phyloP scores from a whole-genome alignment of 345 rosid genomes.

The Stellera chamaejasme region DNA sequence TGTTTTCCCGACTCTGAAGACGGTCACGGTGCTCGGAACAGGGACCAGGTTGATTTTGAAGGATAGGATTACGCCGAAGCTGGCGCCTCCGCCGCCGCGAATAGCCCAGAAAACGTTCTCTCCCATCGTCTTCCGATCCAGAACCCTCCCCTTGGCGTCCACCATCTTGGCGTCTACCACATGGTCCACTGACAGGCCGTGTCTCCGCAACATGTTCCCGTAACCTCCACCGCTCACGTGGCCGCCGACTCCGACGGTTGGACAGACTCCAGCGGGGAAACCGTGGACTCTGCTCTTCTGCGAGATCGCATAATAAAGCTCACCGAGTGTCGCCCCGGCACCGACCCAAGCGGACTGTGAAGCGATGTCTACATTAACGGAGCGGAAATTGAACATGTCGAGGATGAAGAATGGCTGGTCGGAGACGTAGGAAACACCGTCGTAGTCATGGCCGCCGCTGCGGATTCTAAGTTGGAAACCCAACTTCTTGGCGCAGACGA shows the following conservation, averaged over 20 bases:
- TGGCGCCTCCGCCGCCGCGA: constrained; percentile 52
- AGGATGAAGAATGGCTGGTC: constrained; percentile 44
- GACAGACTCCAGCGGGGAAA: constrained; percentile 56
- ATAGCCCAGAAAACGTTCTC: constrained; percentile 62
- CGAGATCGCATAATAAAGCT: constrained; percentile 38
- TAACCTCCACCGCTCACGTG: constrained; percentile 60
- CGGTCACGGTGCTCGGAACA: constrained; percentile 42
- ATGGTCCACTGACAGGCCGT: constrained; percentile 44
- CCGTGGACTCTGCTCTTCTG: constrained; percentile 34
- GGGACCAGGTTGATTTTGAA: constrained; percentile 46
- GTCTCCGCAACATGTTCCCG: constrained; percentile 46
- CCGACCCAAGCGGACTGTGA: constrained; percentile 40
- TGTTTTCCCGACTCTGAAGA: constrained; percentile 30
- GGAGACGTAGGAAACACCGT: constrained; percentile 47
- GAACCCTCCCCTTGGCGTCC: constrained; percentile 34
- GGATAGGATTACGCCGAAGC: constrained; percentile 44
- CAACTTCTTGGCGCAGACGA: constrained; percentile 34
- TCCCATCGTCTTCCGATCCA: constrained; percentile 44
- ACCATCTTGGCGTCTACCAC: constrained; percentile 50
- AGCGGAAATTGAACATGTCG: constrained; percentile 42
- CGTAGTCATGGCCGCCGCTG: constrained; percentile 58
- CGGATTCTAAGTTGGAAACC: constrained; percentile 42
- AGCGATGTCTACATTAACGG: constrained; percentile 18
- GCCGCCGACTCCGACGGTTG: constrained; percentile 65
- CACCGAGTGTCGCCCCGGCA: constrained; percentile 49